Conservation (phyloP, 805 yeast species). For the Candida ipomoeae region DNA sequence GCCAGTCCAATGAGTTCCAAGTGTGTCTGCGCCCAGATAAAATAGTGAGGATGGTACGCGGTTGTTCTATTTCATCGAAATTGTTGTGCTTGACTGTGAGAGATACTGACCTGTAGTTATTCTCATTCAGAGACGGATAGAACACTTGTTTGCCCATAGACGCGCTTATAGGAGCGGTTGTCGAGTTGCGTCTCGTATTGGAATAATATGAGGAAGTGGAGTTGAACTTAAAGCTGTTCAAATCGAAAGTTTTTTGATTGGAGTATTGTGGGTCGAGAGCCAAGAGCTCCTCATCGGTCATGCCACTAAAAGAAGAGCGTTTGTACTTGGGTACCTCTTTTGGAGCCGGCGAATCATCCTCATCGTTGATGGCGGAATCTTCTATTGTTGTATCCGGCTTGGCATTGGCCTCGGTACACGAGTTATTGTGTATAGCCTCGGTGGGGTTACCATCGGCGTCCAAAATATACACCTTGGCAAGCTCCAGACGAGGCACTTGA, state of each 20-base stretch:
- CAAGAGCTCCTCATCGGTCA: slow-evolving; percentile 52
- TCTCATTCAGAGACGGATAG: slow-evolving; percentile 37
- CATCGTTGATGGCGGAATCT: slow-evolving; percentile 2
- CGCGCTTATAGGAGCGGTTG: slow-evolving; percentile 4
- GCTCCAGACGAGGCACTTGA: slow-evolving; percentile 16
- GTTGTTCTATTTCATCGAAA: slow-evolving; percentile 19
- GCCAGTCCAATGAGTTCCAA: slow-evolving; percentile 43
- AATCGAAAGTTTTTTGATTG: slow-evolving; percentile 34
- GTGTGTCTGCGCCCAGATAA: slow-evolving; percentile 41
- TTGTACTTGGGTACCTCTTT: slow-evolving; percentile 15
- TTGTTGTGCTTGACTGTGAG: slow-evolving; percentile 43
- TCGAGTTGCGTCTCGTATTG: slow-evolving; percentile 9
- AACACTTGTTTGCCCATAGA: slow-evolving; percentile 10
- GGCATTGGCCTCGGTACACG: not conserved
- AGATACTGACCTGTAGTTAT: slow-evolving; percentile 38
- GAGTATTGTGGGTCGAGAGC: slow-evolving; percentile 52
- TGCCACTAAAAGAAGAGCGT: slow-evolving; percentile 45
- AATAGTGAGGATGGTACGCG: slow-evolving; percentile 34
- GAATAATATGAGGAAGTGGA: slow-evolving; percentile 19
- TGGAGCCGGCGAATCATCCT: slow-evolving; percentile 7
- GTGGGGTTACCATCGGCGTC: not conserved
- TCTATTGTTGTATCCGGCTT: not conserved
- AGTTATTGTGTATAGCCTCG: not conserved
- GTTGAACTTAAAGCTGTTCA: slow-evolving; percentile 45
- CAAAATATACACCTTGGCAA: slow-evolving; percentile 9